A percentile compares a stretch with the other conserved stretches of the same genome.
These are phyloP conservation scores for Chaetomium tenue DNA, from an alignment of 495 filamentous ascomycete species.

Conservation along the genomic window DNA sequence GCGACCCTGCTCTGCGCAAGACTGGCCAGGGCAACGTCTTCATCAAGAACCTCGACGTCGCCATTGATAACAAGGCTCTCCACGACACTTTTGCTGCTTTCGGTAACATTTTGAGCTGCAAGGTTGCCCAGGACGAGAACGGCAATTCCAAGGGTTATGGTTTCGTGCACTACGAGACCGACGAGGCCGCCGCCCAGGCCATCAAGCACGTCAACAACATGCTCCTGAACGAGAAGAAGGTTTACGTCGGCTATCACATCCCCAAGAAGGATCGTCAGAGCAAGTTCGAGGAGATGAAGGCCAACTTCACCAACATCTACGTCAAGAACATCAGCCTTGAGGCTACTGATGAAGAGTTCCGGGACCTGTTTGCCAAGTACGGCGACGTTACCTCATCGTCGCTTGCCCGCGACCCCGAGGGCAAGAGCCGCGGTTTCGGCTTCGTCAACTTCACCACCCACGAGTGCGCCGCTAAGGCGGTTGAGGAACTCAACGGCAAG, in stretches of 20 bases:
- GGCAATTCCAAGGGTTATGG: slow-evolving; percentile 97
- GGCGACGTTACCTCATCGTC: slow-evolving; percentile 96
- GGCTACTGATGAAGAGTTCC: slow-evolving; percentile 90
- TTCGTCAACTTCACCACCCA: slow-evolving; percentile 97
- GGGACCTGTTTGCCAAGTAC: slow-evolving; percentile 82
- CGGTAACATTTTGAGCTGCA: slow-evolving; percentile 98
- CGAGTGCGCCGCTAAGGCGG: slow-evolving; percentile 80
- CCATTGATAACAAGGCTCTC: slow-evolving; percentile 99
- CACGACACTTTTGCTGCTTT: slow-evolving; percentile 99
- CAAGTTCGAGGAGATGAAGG: slow-evolving; percentile 99
- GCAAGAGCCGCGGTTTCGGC: slow-evolving; percentile 95
- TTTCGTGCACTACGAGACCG: slow-evolving; percentile 99
- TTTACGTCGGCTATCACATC: slow-evolving; percentile 98
- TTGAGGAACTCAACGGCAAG: slow-evolving; percentile 87
- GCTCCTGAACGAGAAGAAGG: slow-evolving; percentile 99
- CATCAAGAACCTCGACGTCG: slow-evolving; percentile 99
- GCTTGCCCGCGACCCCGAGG: slow-evolving; percentile 81
- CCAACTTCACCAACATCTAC: slow-evolving; percentile 99
- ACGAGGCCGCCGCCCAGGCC: slow-evolving; percentile 90
- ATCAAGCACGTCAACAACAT: slow-evolving; percentile 99
- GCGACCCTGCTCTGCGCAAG: slow-evolving; percentile 98
- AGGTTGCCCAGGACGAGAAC: slow-evolving; percentile 96
- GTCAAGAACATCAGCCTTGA: slow-evolving; percentile 96
- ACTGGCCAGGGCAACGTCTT: slow-evolving; percentile 99
- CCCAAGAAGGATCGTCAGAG: slow-evolving; percentile 99